phyloP scores from a whole-genome alignment of 345 rosid genomes.

The Pseudoturritis turrita region DNA sequence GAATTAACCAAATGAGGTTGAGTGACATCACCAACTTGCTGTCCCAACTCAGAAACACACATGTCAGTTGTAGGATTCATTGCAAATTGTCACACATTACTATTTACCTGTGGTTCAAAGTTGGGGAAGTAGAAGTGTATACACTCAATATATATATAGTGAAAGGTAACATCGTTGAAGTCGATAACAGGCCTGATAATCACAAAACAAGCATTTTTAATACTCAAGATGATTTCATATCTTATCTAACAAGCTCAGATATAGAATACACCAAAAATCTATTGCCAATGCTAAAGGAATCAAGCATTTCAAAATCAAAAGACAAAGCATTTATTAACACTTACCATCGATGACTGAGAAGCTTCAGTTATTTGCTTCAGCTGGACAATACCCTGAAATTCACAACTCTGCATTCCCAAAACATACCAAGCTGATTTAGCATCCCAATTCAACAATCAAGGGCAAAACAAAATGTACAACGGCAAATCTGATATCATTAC shows the following conservation, averaged over 20 bases:
- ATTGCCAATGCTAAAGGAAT: neutral
- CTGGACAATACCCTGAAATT: slow-evolving; percentile 61
- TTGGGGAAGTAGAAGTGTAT: slow-evolving; percentile 55
- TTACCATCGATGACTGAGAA: slow-evolving; percentile 70
- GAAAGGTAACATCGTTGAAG: slow-evolving; percentile 83
- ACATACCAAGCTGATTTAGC: neutral
- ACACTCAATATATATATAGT: slow-evolving; percentile 85
- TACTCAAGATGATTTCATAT: neutral
- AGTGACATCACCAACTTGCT: slow-evolving; percentile 33
- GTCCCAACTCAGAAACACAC: slow-evolving; percentile 13
- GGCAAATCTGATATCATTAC: too few relatives aligned
- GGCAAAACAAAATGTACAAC: too few relatives aligned
- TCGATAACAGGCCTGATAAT: slow-evolving; percentile 74
- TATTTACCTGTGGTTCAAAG: slow-evolving; percentile 55
- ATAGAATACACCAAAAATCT: neutral
- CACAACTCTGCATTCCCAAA: slow-evolving; percentile 46
- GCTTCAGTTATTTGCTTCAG: slow-evolving; percentile 83
- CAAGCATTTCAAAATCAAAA: neutral
- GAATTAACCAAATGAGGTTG: slow-evolving; percentile 41
- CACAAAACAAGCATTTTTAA: neutral
- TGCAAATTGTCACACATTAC: neutral
- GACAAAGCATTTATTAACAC: neutral
- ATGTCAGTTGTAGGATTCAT: neutral
- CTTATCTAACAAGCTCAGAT: neutral
- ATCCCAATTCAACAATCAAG: neutral